Evolutionary conservation across 768 basidiomycete species (phyloP).

Genomic region (Peribolospora baueri): DNA sequence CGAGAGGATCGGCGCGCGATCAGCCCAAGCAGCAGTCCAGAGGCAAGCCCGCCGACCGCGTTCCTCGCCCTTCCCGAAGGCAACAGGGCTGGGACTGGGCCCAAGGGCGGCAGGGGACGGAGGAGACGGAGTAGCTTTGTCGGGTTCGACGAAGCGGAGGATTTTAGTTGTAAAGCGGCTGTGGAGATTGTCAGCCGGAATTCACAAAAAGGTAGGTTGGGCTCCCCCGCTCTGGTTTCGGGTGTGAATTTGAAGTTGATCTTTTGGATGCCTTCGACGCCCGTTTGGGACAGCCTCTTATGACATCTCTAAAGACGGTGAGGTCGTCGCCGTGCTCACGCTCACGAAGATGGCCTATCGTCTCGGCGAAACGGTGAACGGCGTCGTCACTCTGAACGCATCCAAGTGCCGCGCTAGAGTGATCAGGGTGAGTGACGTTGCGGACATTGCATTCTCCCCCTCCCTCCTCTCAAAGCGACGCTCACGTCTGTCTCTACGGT

Average conservation of each 20-base stretch:
- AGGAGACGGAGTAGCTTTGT: conserved; percentile 9
- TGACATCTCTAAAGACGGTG: conserved; percentile 81
- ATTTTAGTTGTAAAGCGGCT: conserved; percentile 35
- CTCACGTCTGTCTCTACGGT: not conserved
- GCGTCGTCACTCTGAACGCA: conserved; percentile 68
- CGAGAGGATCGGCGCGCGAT: too few relatives aligned
- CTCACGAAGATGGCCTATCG: conserved; percentile 78
- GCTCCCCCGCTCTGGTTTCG: too few relatives aligned
- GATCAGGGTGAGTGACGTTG: conserved; percentile 36
- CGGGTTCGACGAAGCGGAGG: conserved; percentile 8
- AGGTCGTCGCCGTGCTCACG: conserved; percentile 68
- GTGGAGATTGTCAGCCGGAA: conserved; percentile 77
- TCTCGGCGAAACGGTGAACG: conserved; percentile 73
- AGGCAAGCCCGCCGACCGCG: not conserved
- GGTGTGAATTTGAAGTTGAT: not conserved
- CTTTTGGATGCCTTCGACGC: not conserved
- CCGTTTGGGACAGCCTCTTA: conserved; percentile 41
- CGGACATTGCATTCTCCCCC: too few relatives aligned
- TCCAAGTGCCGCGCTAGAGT: conserved; percentile 46
- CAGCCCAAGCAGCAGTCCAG: too few relatives aligned
- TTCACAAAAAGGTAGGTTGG: conserved; percentile 51
- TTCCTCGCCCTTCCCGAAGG: not conserved
- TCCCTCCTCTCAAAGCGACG: too few relatives aligned
- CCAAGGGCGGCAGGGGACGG: not conserved
- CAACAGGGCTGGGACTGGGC: not conserved